Conservation (phyloP, 345 rosid species). For the Lepidium africanum region DNA sequence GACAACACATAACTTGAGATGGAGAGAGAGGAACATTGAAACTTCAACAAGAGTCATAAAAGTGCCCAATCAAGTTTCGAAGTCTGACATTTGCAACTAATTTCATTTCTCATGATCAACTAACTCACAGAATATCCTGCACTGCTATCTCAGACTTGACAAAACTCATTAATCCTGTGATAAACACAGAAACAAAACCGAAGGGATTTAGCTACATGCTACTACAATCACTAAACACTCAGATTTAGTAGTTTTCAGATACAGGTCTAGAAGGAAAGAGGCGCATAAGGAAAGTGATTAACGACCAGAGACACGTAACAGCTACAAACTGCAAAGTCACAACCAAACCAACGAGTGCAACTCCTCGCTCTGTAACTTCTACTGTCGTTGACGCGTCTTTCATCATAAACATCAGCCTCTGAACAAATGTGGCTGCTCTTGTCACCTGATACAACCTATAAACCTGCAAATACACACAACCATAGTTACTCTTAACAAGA, state of each 20-base stretch:
- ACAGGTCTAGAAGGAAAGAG: conserved; percentile 86
- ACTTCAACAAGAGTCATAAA: background rate
- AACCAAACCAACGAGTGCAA: conserved; percentile 55
- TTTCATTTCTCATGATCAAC: background rate
- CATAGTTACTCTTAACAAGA: background rate
- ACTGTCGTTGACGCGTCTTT: conserved; percentile 46
- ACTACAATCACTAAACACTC: conserved; percentile 2
- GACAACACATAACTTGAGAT: background rate
- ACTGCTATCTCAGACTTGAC: background rate
- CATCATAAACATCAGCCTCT: conserved; percentile 61
- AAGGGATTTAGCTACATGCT: background rate
- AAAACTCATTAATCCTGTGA: background rate
- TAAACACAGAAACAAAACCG: background rate
- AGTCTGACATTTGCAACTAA: background rate
- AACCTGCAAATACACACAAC: conserved; percentile 41
- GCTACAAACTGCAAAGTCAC: conserved; percentile 65
- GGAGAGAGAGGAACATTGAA: too few species aligned
- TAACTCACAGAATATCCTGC: background rate
- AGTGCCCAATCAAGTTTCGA: background rate
- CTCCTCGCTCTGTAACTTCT: conserved; percentile 41
- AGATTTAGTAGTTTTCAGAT: conserved; percentile 52
- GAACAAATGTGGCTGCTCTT: conserved; percentile 65
- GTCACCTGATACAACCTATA: conserved; percentile 80
- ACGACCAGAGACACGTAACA: conserved; percentile 76
- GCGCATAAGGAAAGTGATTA: conserved; percentile 66